Conservation (phyloP, 176 grass and related monocot species). For the Poa annua region DNA sequence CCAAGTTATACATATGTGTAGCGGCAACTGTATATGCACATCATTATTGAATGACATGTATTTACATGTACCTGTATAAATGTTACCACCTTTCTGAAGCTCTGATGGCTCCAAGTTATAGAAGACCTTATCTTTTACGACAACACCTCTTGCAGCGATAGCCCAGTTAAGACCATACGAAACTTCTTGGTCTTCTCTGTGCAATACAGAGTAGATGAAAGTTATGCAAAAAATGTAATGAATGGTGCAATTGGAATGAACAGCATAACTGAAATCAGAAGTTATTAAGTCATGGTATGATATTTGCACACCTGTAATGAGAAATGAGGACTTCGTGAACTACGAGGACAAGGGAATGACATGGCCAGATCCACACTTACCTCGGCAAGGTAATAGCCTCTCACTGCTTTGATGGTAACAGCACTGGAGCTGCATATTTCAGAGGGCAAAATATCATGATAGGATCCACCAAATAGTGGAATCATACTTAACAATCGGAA, state of each 20-base stretch:
- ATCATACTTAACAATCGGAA: slow-evolving; percentile 12
- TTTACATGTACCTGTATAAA: slow-evolving; percentile 46
- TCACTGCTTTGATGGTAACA: slow-evolving; percentile 40
- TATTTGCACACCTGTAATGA: too few species aligned
- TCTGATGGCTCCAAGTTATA: slow-evolving; percentile 68
- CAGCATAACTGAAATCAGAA: background rate
- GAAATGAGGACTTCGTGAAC: too few species aligned
- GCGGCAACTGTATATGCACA: slow-evolving; percentile 6
- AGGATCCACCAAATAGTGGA: background rate
- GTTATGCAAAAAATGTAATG: background rate
- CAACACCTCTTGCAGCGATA: slow-evolving; percentile 68
- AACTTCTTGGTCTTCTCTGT: slow-evolving; percentile 64
- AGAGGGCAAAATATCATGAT: slow-evolving; percentile 29
- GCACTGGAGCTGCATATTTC: slow-evolving; percentile 50
- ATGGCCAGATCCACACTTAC: slow-evolving; percentile 27
- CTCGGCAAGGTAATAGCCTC: slow-evolving; percentile 45
- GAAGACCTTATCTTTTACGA: slow-evolving; percentile 77
- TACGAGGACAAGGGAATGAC: too few species aligned
- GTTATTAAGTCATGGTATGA: background rate
- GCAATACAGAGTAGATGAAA: slow-evolving; percentile 38
- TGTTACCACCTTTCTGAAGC: slow-evolving; percentile 69
- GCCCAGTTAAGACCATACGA: slow-evolving; percentile 75
- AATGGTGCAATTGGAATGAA: slow-evolving; percentile 8
- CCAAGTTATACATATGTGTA: background rate
- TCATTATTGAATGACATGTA: background rate